Evolutionary conservation across 2,329 filamentous ascomycete species (phyloP).

Genomic region (Tolypocladium endophyticum): DNA sequence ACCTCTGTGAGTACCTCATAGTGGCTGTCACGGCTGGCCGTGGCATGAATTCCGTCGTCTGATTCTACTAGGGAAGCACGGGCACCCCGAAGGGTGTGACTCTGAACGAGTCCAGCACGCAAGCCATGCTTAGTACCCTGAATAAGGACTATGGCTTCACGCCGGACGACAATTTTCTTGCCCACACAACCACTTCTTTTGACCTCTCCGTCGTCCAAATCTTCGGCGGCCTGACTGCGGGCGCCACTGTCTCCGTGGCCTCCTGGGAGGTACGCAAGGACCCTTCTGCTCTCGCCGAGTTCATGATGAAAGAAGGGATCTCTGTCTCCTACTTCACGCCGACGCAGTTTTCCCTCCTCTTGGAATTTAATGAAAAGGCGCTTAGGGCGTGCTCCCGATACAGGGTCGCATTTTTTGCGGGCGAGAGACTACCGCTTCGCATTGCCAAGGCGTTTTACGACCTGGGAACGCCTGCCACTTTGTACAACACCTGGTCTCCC

Average conservation of each 20-base stretch:
- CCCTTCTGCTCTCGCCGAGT: not conserved
- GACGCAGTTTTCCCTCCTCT: not conserved
- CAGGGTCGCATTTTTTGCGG: not conserved
- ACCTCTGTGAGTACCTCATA: not conserved
- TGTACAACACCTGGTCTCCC: not conserved
- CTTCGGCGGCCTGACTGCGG: not conserved
- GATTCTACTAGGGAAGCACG: not conserved
- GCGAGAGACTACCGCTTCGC: not conserved
- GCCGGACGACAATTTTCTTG: not conserved
- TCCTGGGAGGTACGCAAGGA: not conserved
- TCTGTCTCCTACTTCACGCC: not conserved
- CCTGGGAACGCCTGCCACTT: not conserved
- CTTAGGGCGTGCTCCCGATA: not conserved
- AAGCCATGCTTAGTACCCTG: not conserved
- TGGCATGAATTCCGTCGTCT: not conserved
- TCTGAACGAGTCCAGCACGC: not conserved
- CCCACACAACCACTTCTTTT: not conserved
- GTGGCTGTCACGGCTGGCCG: not conserved
- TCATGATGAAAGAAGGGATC: not conserved
- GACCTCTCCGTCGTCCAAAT: not conserved
- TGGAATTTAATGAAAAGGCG: not conserved
- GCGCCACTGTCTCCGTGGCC: not conserved
- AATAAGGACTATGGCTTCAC: not conserved
- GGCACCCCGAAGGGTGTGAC: not conserved
- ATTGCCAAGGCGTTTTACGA: not conserved